Conservation (phyloP, 495 filamentous ascomycete species). For the Aspergillus nanangensis region DNA sequence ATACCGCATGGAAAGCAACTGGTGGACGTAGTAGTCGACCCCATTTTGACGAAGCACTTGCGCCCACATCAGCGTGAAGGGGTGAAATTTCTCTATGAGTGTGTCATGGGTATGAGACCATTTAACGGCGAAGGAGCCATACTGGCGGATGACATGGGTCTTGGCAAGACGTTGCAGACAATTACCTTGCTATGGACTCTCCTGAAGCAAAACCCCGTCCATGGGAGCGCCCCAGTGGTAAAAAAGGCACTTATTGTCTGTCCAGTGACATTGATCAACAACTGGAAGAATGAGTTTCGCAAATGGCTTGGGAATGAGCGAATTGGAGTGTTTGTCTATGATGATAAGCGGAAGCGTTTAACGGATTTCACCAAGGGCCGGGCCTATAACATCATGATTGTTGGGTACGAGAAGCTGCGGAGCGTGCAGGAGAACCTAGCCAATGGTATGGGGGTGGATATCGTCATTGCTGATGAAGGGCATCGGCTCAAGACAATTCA, state of each 20-base stretch:
- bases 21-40: slow-evolving; percentile 80
- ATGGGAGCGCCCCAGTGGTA: slow-evolving; percentile 56
- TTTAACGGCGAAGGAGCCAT: slow-evolving; percentile 73
- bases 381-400: slow-evolving; percentile 73
- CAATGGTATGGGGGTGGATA: slow-evolving; percentile 62
- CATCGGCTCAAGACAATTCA: slow-evolving; percentile 77
- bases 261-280: slow-evolving; percentile 73
- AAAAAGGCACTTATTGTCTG: slow-evolving; percentile 81
- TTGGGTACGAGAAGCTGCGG: slow-evolving; percentile 76
- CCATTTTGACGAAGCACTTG: slow-evolving; percentile 59
- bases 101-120: slow-evolving; percentile 73
- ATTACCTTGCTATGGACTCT: slow-evolving; percentile 78
- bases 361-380: slow-evolving; percentile 76
- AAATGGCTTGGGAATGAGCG: slow-evolving; percentile 79
- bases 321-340: slow-evolving; percentile 70
- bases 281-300: slow-evolving; percentile 75
- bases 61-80: slow-evolving; percentile 75
- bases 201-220: slow-evolving; percentile 73
- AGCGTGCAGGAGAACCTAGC: slow-evolving; percentile 64
- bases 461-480: slow-evolving; percentile 79
- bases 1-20: slow-evolving; percentile 60
- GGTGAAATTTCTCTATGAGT: slow-evolving; percentile 76
- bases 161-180: slow-evolving; percentile 78
- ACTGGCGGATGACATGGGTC: slow-evolving; percentile 78
- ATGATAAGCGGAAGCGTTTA: slow-evolving; percentile 60